Evolutionary conservation across 495 filamentous ascomycete genomes (phyloP).

Genomic region (Stereocaulon alpinum): DNA sequence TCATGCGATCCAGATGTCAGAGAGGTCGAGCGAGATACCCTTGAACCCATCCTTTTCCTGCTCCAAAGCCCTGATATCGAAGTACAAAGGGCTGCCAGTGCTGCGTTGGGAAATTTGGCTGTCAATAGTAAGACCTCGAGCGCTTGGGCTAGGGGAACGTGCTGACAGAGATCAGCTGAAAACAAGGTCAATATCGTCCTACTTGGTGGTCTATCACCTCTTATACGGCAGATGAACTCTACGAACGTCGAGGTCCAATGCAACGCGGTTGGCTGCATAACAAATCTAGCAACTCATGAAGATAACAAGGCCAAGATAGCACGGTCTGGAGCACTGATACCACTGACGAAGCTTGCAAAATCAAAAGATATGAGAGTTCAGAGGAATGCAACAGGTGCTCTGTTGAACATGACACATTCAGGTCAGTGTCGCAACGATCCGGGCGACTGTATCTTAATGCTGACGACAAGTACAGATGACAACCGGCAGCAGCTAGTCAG

Average conservation of each 20-base stretch:
- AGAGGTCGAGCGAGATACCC: slow-evolving; percentile 86
- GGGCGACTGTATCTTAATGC: background rate
- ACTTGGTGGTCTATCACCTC: slow-evolving; percentile 77
- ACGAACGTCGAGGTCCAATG: slow-evolving; percentile 98
- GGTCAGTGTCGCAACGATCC: slow-evolving; percentile 43
- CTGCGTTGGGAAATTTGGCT: slow-evolving; percentile 88
- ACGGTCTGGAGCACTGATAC: slow-evolving; percentile 81
- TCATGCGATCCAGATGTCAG: slow-evolving; percentile 61
- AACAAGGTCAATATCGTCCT: slow-evolving; percentile 96
- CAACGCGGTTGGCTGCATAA: slow-evolving; percentile 98
- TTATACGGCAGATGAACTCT: slow-evolving; percentile 98
- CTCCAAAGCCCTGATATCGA: slow-evolving; percentile 93
- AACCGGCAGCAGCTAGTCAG: slow-evolving; percentile 96
- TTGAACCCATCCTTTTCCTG: slow-evolving; percentile 91
- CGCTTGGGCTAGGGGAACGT: slow-evolving; percentile 9
- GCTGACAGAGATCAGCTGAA: slow-evolving; percentile 61
- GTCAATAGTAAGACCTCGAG: slow-evolving; percentile 68
- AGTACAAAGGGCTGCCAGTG: slow-evolving; percentile 93
- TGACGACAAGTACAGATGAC: slow-evolving; percentile 52
- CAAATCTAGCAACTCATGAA: slow-evolving; percentile 94
- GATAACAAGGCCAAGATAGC: slow-evolving; percentile 99
- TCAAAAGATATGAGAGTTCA: slow-evolving; percentile 99
- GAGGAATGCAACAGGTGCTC: slow-evolving; percentile 88
- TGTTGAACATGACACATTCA: slow-evolving; percentile 99
- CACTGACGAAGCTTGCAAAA: slow-evolving; percentile 83